Base-by-base conservation (phyloP, 495 filamentous ascomycete genomes). In the Daldinia bambusicola region DNA sequence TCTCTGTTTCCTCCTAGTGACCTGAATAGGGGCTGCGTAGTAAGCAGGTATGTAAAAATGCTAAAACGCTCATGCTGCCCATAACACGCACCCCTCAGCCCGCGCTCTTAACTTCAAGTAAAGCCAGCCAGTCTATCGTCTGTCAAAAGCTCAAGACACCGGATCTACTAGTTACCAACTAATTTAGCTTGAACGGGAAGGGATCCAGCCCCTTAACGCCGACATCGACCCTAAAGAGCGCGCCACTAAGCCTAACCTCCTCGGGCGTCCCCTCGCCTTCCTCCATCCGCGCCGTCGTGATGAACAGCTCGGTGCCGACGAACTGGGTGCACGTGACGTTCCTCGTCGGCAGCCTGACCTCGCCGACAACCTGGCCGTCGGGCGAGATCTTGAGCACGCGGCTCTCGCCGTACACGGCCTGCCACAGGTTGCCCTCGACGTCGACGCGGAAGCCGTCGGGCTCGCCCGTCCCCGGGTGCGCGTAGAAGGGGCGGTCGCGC, bases 371-470 rank as follows among this genome's bases (percentile, higher is more conserved):
- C 74, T 88, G 81, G 2, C 91, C 91, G 36, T 83, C 80, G 4
- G 88, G 85, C 6, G 84, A 87, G 69, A 94, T 87, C 75, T 89
- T 88, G 55, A 93, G 77, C 16, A 95, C 88, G 52, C 86, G 84
- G 55, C 85, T 79, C 69, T 90, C 91, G 50, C 91, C 91, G 71
- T 91, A 93, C 34, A 93, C 83, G n/a, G 91, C 90, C 63, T 87
- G 87, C 92, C 92, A 94, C 31, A 95, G 81, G 69, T 89, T 88
- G 1, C 90, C 92, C 12, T 91, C 87, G 12, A 77, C 83, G 72
- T 95, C 92, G 58, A 93, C 86, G 26, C 89, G 85, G 75, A 90
- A 92, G 1, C 92, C 92, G 77, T 94, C 92, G 6, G 90, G 90
- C 62, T 90, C 90, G 30, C 87, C 88, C 30, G 76, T 80, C 0